A percentile compares a stretch with the other conserved stretches of the same genome.
These are phyloP conservation scores for Phanerodontia chrysosporium DNA, from an alignment of 768 basidiomycete genomes.

Conservation along the genomic window DNA sequence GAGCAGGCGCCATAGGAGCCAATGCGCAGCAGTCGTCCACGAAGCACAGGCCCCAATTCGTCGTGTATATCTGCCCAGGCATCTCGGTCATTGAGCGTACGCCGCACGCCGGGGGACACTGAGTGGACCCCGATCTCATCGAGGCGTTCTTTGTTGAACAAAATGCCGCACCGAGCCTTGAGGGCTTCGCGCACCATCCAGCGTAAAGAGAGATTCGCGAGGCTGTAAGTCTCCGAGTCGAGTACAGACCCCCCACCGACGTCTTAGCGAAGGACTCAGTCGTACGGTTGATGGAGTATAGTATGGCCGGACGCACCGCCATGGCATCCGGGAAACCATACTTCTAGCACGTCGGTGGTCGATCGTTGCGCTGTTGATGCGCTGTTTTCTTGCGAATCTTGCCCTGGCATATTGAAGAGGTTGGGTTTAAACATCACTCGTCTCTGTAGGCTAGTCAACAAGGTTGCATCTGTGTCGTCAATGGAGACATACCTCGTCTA, in stretches of 20 bases:
- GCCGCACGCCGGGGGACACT: background rate
- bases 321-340: slow-evolving; percentile 58
- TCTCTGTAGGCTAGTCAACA: background rate
- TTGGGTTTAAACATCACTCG: background rate
- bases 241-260: slow-evolving; percentile 63
- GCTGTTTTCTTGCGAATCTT: background rate
- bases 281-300: background rate
- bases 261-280: slow-evolving; percentile 39
- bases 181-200: slow-evolving; percentile 78
- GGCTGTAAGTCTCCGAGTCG: slow-evolving; percentile 36
- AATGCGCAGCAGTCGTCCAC: background rate
- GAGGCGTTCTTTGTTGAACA: slow-evolving; percentile 37
- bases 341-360: slow-evolving; percentile 48
- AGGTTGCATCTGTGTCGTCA: background rate
- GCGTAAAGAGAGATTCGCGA: slow-evolving; percentile 59
- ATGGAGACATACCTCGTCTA: slow-evolving; percentile 43
- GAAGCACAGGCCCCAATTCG: no score
- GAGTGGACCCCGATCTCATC: background rate
- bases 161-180: slow-evolving; percentile 49
- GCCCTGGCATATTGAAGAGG: background rate
- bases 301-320: slow-evolving; percentile 19
- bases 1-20: background rate
- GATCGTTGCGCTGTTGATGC: slow-evolving; percentile 7
- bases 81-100: background rate
- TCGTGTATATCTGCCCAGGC: background rate